A percentile compares a stretch with the other conserved stretches of the same genome.
phyloP scores from a whole-genome alignment of 768 basidiomycete genomes.

The Albatrellus ellisii region DNA sequence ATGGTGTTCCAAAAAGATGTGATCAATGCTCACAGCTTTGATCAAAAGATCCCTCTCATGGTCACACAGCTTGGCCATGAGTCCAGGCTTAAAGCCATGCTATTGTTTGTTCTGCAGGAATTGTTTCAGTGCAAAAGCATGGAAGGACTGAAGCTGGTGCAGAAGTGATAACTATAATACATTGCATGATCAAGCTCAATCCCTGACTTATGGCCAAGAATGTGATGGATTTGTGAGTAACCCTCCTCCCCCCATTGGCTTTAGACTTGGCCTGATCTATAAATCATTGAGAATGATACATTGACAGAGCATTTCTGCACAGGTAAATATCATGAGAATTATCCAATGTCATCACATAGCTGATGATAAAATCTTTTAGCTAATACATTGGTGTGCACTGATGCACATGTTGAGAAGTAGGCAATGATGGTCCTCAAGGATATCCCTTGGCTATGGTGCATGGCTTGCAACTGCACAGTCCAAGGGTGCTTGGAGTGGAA shows the following conservation, averaged over 20 bases:
- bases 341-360: too few species aligned
- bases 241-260: background rate
- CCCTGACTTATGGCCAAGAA: slow-evolving; percentile 59
- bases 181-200: slow-evolving; percentile 72
- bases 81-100: slow-evolving; percentile 57
- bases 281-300: slow-evolving; percentile 11
- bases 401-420: slow-evolving; percentile 37
- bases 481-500: slow-evolving; percentile 76
- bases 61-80: slow-evolving; percentile 79
- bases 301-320: slow-evolving; percentile 18
- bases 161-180: slow-evolving; percentile 66
- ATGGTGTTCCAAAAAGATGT: too few species aligned
- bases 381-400: slow-evolving; percentile 37
- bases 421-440: slow-evolving; percentile 56
- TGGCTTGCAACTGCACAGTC: slow-evolving; percentile 74
- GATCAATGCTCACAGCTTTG: slow-evolving; percentile 64
- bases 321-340: slow-evolving; percentile 12
- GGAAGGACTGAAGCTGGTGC: slow-evolving; percentile 45
- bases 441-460: slow-evolving; percentile 82
- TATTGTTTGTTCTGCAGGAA: slow-evolving; percentile 59
- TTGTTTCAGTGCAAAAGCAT: slow-evolving; percentile 49
- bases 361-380: slow-evolving; percentile 28
- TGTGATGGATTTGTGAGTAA: slow-evolving; percentile 35
- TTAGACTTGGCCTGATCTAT: slow-evolving; percentile 1
- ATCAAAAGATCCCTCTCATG: slow-evolving; percentile 74